These are phyloP conservation scores for Kodamaea sp. DNA, from an alignment of 1,139 yeast genomes.

Conservation along the genomic window DNA sequence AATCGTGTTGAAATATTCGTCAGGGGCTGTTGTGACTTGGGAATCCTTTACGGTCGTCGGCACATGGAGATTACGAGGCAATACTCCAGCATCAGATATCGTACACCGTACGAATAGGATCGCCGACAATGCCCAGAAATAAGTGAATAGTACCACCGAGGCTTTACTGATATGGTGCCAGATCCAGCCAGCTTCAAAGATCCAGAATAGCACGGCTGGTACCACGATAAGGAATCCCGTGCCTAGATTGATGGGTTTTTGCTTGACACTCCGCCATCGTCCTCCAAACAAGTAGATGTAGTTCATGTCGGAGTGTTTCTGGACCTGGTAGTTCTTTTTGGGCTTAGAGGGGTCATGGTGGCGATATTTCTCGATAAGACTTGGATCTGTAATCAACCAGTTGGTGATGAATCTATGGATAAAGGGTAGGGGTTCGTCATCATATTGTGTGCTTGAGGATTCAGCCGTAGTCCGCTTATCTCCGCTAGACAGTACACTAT, in stretches of 20 bases:
- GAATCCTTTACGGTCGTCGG: constrained; percentile 22
- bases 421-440: constrained; percentile 10
- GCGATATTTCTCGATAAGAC: constrained; percentile 14
- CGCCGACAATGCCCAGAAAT: constrained; percentile 54
- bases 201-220: constrained; percentile 51
- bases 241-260: constrained; percentile 34
- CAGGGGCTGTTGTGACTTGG: constrained; percentile 45
- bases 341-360: constrained; percentile 4
- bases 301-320: constrained; percentile 29
- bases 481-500: constrained; percentile 8
- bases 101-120: constrained; percentile 55
- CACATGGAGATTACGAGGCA: constrained; percentile 70
- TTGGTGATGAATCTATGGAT: constrained; percentile 33
- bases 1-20: constrained; percentile 61
- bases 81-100: constrained; percentile 66
- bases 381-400: constrained; percentile 49
- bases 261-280: constrained; percentile 47
- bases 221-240: constrained; percentile 38
- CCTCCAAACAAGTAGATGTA: constrained; percentile 65
- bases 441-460: constrained; percentile 4
- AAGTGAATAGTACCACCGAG: constrained; percentile 56
- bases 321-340: constrained; percentile 37
- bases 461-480: constrained; percentile 6
- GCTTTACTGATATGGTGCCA: constrained; percentile 63
- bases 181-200: constrained; percentile 52